These are phyloP conservation scores for Hibiscus mutabilis DNA, from an alignment of 345 rosid species.

Conservation along the genomic window DNA sequence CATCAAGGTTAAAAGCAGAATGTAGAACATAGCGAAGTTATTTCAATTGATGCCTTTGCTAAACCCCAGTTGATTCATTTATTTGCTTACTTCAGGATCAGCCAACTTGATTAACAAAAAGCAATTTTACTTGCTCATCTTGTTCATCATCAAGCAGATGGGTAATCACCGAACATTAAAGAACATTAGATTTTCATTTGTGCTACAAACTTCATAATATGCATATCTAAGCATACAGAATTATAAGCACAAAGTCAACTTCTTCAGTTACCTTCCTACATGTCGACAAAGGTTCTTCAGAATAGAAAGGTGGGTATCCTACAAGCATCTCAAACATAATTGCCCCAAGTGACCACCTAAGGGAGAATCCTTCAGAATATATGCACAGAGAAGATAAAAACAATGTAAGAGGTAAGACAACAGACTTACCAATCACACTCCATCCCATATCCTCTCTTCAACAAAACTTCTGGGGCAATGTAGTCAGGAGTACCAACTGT, in stretches of 20 bases:
- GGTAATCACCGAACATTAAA: background rate
- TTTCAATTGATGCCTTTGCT: background rate
- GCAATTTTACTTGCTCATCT: background rate
- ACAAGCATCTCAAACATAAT: constrained; percentile 48
- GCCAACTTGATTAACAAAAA: background rate
- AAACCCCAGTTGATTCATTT: background rate
- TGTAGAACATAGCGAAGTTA: background rate
- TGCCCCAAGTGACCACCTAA: constrained; percentile 49
- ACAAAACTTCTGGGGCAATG: constrained; percentile 42
- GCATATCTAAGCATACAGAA: constrained; percentile 1
- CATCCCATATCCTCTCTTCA: constrained; percentile 47
- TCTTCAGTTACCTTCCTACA: constrained; percentile 37
- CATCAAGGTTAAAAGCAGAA: background rate
- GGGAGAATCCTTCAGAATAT: constrained; percentile 12
- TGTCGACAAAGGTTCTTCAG: constrained; percentile 39
- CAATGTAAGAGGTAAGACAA: constrained; percentile 12
- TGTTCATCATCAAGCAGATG: background rate
- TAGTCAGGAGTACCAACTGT: constrained; percentile 47
- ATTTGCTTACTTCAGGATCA: background rate
- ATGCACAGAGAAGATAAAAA: constrained; percentile 7
- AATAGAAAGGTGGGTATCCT: constrained; percentile 45
- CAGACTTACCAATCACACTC: constrained; percentile 42
- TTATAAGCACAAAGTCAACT: constrained; percentile 14
- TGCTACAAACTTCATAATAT: background rate
- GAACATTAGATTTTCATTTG: background rate